A percentile compares a stretch with the other conserved stretches of the same genome.
Evolutionary conservation across 257 asterid species (phyloP).

Genomic region (Orobanche coerulescens): DNA sequence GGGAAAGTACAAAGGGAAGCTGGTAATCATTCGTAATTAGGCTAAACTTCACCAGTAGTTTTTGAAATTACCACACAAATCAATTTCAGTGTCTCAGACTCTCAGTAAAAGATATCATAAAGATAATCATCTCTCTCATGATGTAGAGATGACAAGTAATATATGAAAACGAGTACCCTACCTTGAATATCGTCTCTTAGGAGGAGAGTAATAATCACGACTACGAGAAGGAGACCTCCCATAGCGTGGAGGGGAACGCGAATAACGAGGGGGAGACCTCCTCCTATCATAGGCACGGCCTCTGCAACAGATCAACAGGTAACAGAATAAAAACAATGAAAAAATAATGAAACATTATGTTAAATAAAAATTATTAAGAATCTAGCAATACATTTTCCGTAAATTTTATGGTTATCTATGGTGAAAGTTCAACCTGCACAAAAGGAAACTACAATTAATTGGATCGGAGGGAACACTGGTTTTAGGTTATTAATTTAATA

Average conservation of each 20-base stretch:
- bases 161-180: neutral
- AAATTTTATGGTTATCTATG: too few relatives aligned
- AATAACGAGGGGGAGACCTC: conserved; percentile 58
- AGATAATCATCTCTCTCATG: too few relatives aligned
- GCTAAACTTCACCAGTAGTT: neutral
- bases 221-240: conserved; percentile 35
- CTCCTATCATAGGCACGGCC: conserved; percentile 55
- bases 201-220: conserved; percentile 54
- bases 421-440: too few relatives aligned
- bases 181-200: conserved; percentile 65
- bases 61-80: neutral
- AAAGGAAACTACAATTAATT: too few relatives aligned
- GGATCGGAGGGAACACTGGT: too few relatives aligned
- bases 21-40: too few relatives aligned
- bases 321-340: neutral
- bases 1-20: neutral
- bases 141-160: too few relatives aligned
- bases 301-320: conserved; percentile 16
- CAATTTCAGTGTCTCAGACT: neutral
- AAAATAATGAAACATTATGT: neutral
- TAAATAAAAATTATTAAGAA: too few relatives aligned
- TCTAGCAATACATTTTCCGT: too few relatives aligned
- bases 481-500: too few relatives aligned
- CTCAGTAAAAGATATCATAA: too few relatives aligned
- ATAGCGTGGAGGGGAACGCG: conserved; percentile 60